Base-by-base conservation (phyloP, 2,329 filamentous ascomycete genomes). In the Monosporascus sp. region DNA sequence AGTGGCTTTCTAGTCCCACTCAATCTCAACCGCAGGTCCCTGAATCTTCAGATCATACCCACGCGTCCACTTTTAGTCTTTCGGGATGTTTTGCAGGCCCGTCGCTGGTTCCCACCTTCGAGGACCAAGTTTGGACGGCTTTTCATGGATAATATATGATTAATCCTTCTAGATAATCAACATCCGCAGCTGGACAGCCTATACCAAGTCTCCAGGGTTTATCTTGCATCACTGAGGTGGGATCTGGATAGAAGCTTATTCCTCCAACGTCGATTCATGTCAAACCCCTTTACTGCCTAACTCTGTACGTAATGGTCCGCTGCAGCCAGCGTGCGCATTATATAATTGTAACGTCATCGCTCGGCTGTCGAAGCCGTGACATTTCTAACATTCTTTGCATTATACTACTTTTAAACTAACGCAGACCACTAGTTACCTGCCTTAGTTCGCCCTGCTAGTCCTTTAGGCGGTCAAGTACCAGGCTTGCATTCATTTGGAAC, bases 81-180 rank as follows among this genome's bases (percentile, higher is more conserved):
- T 46, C 43, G 43, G 43, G 43, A 46, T 46, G 43, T 46, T 46
- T 26, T 46, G 43, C 43, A 46, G 43, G n/a, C 43, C 43, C 24
- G 43, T 46, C 3, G 9, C n/a, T 8, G 14, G 20, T 46, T 27
- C 19, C 20, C 43, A 46, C 22, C 16, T 27, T 19, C 22, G 43
- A 46, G 11, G 43, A 46, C n/a, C 43, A 44, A 31, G 20, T 20
- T 46, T 5, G 11, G 26, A 3, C 24, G 4, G 43, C 22, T 7
- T 19, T 7, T 9, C 17, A 4, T 20, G 14, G 17, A 41, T 41
- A 11, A 19, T 17, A 16, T 40, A 20, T 40, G 38, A 40, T 40
- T n/a, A 20, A n/a, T 3, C 2, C 38, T 40, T 40, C 19, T 17
- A 40, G 14, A 20, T 20, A 7, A 41, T 41, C 38, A 20, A 3